phyloP scores from a whole-genome alignment of 176 grass and related monocot genomes.

The Triticum aestivum region IWGSC_CS_RefSeq_v2.1 NC_057800.1:673633113-673633612 shows the following conservation, averaged over 20 bases:
- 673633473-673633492: too few species aligned
- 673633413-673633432: not conserved
- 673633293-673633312: too few species aligned
- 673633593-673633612: too few species aligned
- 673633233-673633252: too few species aligned
- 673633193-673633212: not conserved
- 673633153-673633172: not conserved
- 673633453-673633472: too few species aligned
- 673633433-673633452: too few species aligned
- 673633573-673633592: too few species aligned
- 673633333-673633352: too few species aligned
- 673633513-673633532: too few species aligned
- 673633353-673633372: too few species aligned
- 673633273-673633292: not conserved
- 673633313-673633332: not conserved
- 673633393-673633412: not conserved
- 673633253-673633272: not conserved
- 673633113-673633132: not conserved
- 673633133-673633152: not conserved
- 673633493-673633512: too few species aligned
- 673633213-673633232: not conserved
- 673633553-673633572: not conserved
- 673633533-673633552: not conserved
- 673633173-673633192: not conserved
- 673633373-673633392: too few species aligned